phyloP scores from a whole-genome alignment of 2,329 filamentous ascomycete species.

The Blastomyces emzantsi region DNA sequence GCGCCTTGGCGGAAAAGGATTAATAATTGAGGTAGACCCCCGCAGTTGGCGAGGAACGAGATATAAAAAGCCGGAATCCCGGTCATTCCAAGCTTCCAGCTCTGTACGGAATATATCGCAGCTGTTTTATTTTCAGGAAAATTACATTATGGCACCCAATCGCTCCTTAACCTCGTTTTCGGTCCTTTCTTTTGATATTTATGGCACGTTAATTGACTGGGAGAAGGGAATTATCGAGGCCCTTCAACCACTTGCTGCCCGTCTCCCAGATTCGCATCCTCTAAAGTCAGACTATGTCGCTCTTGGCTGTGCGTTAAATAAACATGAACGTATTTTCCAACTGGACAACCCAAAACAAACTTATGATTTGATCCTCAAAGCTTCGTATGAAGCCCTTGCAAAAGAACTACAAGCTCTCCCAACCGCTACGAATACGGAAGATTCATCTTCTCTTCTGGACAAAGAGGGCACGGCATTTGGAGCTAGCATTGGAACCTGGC shows the following conservation, averaged over 20 bases:
- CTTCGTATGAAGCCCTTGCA: conserved; percentile 32
- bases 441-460: conserved; percentile 8
- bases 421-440: conserved; percentile 6
- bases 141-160: neutral
- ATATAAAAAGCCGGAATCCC: neutral
- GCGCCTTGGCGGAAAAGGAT: neutral
- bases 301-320: conserved; percentile 38
- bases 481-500: conserved; percentile 43
- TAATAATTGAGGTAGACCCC: too few relatives aligned
- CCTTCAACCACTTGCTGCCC: conserved; percentile 39
- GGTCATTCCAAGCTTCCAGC: neutral
- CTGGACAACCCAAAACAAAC: conserved; percentile 45
- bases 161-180: conserved; percentile 31
- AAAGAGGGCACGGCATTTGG: conserved; percentile 42
- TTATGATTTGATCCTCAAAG: conserved; percentile 53
- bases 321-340: conserved; percentile 45
- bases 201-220: conserved; percentile 73
- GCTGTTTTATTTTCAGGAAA: neutral
- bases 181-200: conserved; percentile 65
- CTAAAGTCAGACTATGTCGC: conserved; percentile 32
- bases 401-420: conserved; percentile 22
- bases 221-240: conserved; percentile 54
- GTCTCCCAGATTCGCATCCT: conserved; percentile 33
- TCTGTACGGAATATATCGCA: too few relatives aligned
- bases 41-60: neutral